Evolutionary conservation across 768 basidiomycete genomes (phyloP).

Genomic region (Tremella fuciformis): DNA sequence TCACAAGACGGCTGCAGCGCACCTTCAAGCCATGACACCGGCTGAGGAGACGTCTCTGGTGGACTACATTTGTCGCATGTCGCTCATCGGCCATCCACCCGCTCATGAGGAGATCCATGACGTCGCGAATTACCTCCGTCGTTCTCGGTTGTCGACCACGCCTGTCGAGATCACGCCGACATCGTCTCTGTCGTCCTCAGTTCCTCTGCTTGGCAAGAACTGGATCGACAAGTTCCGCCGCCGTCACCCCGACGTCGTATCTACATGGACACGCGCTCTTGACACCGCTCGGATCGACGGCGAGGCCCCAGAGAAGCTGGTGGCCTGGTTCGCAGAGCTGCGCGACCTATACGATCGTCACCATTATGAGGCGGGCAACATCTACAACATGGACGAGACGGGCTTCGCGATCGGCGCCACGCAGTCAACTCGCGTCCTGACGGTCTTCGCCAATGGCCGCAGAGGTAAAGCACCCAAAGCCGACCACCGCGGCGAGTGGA

Average conservation of each 20-base stretch:
- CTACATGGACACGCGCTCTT: neutral
- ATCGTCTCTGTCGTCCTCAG: neutral
- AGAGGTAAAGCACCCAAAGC: neutral
- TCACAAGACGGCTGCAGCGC: neutral
- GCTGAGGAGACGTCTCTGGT: neutral
- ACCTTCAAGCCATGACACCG: neutral
- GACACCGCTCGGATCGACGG: conserved; percentile 1
- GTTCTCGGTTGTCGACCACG: neutral
- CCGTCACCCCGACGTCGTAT: neutral
- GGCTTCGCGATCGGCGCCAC: conserved; percentile 6
- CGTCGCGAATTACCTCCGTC: neutral
- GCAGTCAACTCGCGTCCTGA: conserved; percentile 9
- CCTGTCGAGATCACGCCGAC: neutral
- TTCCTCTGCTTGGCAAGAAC: neutral
- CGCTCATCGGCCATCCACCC: conserved; percentile 4
- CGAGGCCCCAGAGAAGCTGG: neutral
- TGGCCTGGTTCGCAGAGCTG: conserved; percentile 8
- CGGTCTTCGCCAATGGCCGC: neutral
- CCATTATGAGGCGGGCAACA: neutral
- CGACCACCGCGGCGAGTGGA: neutral
- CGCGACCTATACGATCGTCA: neutral
- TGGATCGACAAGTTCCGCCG: conserved; percentile 4
- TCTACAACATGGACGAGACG: conserved; percentile 14
- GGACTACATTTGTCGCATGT: conserved; percentile 2
- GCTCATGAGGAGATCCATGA: neutral